Evolutionary conservation across 176 grass and related monocot genomes (phyloP).

Genomic region (barley (Hordeum vulgare)): MorexV3_pseudomolecules_assembly NC_058522.1:582363985-582364484

Average conservation of each 20-base stretch:
- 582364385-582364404: slow-evolving; percentile 34
- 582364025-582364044: slow-evolving; percentile 69
- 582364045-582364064: slow-evolving; percentile 72
- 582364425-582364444: slow-evolving; percentile 31
- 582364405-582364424: slow-evolving; percentile 25
- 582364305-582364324: slow-evolving; percentile 91
- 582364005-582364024: slow-evolving; percentile 78
- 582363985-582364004: slow-evolving; percentile 80
- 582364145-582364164: slow-evolving; percentile 29
- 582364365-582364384: slow-evolving; percentile 27
- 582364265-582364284: slow-evolving; percentile 57
- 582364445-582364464: slow-evolving; percentile 10
- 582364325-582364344: slow-evolving; percentile 62
- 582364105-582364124: slow-evolving; percentile 78
- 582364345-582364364: slow-evolving; percentile 49
- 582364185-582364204: slow-evolving; percentile 46
- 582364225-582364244: slow-evolving; percentile 26
- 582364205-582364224: slow-evolving; percentile 36
- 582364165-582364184: slow-evolving; percentile 37
- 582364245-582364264: slow-evolving; percentile 33
- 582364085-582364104: slow-evolving; percentile 61
- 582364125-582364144: slow-evolving; percentile 68
- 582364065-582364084: slow-evolving; percentile 58
- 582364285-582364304: slow-evolving; percentile 95
- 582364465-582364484: slow-evolving; percentile 47